Base-by-base conservation (phyloP, 1,284 basidiomycete genomes). In the Rhodotorula sp. region DNA sequence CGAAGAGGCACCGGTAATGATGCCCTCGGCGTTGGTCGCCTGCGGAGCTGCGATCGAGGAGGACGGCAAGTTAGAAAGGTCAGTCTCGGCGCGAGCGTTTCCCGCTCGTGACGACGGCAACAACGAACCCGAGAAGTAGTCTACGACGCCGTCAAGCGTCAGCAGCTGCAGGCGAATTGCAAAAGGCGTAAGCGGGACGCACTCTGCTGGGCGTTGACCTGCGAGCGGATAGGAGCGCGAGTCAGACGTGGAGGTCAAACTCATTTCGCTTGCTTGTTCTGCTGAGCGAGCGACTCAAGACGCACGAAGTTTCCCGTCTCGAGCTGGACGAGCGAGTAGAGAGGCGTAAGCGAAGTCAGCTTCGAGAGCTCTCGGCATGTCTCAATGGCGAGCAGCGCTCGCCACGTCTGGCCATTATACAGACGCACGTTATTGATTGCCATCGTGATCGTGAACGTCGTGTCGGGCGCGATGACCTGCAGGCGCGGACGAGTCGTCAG, bases 381-480 rank as follows among this genome's bases (percentile, higher is more conserved):
- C 32, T 15, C 13, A 10, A 32, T 17, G 19, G 29, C 32, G 34
- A 56, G 19, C 51, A 25, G 29, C 51, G n/a, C 19, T 10, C 27
- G 2, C 46, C 46, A n/a, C 15, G 46, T 12, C 46, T 25, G 6
- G 21, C n/a, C n/a, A 6, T 17, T 22, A 36, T 22, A 17, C 10
- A 4, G 6, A 51, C 69, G 53, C 50, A 76, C 74, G 34, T 87
- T 86, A 65, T 82, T 80, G 70, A 89, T 85, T 57, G 83, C 83
- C 83, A 90, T 84, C 64, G 79, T 76, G 78, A 90, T 85, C 22
- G 85, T 88, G 82, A 90, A 89, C 27, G 83, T 79, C 75, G 82
- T 76, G 80, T 88, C 84, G 36, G 87, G 85, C 36, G 81, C 72
- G 74, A 90, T 82, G 34, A 71, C 53, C 65, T 66, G 58, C 1